A percentile compares a stretch with the other conserved stretches of the same genome.
These are phyloP conservation scores for Calonectria pseudoreteaudii DNA, from an alignment of 2,329 filamentous ascomycete genomes.

Conservation along the genomic window DNA sequence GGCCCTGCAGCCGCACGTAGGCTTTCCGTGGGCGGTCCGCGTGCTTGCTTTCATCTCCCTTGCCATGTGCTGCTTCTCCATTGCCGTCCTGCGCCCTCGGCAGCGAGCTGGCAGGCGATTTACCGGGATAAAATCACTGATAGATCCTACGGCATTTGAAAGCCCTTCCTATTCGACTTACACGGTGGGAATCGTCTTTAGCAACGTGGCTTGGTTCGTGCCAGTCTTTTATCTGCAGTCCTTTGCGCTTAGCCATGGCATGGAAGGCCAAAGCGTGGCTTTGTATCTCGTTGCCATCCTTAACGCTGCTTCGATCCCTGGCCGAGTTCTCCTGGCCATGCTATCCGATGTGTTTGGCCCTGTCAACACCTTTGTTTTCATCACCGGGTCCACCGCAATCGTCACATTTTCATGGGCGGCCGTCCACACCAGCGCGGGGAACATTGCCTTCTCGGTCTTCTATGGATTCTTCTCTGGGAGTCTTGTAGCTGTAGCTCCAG, in stretches of 20 bases:
- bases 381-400: conserved; percentile 49
- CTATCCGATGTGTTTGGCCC: conserved; percentile 56
- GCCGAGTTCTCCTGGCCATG: conserved; percentile 60
- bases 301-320: conserved; percentile 63
- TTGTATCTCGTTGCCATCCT: conserved; percentile 63
- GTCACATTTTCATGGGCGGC: conserved; percentile 56
- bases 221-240: conserved; percentile 58
- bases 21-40: conserved; percentile 20
- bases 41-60: conserved; percentile 43
- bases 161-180: conserved; percentile 11
- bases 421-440: conserved; percentile 49
- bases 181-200: conserved; percentile 17
- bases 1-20: conserved; percentile 47
- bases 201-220: conserved; percentile 42
- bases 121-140: neutral
- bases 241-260: conserved; percentile 52
- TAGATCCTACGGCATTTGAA: conserved; percentile 15
- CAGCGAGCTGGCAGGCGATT: conserved; percentile 5
- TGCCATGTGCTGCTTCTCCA: conserved; percentile 38
- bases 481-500: conserved; percentile 56
- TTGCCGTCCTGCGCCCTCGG: conserved; percentile 27
- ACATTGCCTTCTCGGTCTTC: conserved; percentile 56
- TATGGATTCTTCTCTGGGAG: conserved; percentile 62
- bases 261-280: conserved; percentile 22
- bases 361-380: conserved; percentile 54